Evolutionary conservation across 768 basidiomycete species (phyloP).

Genomic region (Naganishia kalamii): DNA sequence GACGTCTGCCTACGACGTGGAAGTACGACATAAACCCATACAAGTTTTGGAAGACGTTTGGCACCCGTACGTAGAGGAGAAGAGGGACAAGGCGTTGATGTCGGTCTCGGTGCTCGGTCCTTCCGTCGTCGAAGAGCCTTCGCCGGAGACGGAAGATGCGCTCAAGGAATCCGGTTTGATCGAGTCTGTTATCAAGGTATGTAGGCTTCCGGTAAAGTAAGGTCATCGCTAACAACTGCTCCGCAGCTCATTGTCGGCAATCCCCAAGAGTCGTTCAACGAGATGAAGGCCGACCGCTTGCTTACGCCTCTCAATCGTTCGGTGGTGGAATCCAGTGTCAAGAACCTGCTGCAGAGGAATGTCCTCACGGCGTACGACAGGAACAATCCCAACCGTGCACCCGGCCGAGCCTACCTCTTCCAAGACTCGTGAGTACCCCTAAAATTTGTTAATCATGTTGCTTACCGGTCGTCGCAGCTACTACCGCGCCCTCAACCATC

Average conservation of each 20-base stretch:
- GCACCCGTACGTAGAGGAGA: constrained; percentile 5
- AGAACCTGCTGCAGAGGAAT: constrained; percentile 69
- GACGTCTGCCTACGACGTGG: not conserved
- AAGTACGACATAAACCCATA: not conserved
- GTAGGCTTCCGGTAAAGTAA: not conserved
- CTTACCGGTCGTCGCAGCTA: constrained; percentile 42
- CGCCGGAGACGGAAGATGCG: not conserved
- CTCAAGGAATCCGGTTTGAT: constrained; percentile 49
- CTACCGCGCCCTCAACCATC: constrained; percentile 61
- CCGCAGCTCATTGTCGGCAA: constrained; percentile 9
- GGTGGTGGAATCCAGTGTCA: constrained; percentile 49
- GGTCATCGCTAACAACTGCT: too few species aligned
- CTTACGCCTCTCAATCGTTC: constrained; percentile 52
- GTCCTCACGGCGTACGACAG: constrained; percentile 58
- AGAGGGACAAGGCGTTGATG: constrained; percentile 47
- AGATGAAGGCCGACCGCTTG: constrained; percentile 26
- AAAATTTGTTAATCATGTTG: not conserved
- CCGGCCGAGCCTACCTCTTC: constrained; percentile 35
- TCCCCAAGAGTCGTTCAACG: constrained; percentile 1
- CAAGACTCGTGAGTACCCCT: constrained; percentile 45
- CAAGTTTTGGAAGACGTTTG: constrained; percentile 14
- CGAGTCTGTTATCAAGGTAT: constrained; percentile 67
- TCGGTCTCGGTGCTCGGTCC: constrained; percentile 33
- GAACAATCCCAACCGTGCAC: constrained; percentile 8
- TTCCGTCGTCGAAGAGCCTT: constrained; percentile 47